Percentiles rank a stretch among this genome's conserved stretches.
These are phyloP conservation scores for Phaffomyces antillensis DNA, from an alignment of 805 yeast genomes.

Conservation along the genomic window DNA sequence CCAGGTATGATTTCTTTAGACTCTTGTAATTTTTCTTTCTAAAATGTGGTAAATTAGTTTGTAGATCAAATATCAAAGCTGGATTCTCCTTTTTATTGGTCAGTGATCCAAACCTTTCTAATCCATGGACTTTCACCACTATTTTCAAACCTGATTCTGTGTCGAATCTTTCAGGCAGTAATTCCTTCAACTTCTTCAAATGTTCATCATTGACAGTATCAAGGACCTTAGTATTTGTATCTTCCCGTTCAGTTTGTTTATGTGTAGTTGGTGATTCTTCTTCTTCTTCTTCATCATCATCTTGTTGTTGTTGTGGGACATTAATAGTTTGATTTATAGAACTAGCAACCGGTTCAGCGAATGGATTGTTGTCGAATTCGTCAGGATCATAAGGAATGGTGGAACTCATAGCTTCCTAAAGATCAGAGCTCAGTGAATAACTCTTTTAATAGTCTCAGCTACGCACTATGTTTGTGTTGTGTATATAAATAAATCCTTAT, in stretches of 20 bases:
- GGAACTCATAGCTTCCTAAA: conserved; percentile 28
- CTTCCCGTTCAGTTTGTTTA: neutral
- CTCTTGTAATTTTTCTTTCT: conserved; percentile 65
- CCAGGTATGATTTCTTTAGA: conserved; percentile 74
- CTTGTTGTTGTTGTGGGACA: conserved; percentile 7
- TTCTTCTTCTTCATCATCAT: too few relatives aligned
- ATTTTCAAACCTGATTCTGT: conserved; percentile 33
- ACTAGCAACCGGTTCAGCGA: conserved; percentile 38
- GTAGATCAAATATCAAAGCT: conserved; percentile 62
- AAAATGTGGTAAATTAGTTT: conserved; percentile 66
- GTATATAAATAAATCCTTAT: too few relatives aligned
- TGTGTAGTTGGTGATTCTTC: neutral
- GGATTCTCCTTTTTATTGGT: conserved; percentile 68
- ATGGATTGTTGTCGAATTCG: conserved; percentile 55
- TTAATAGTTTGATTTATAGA: neutral
- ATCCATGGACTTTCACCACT: conserved; percentile 49
- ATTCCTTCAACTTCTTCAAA: conserved; percentile 1
- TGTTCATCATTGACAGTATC: conserved; percentile 3
- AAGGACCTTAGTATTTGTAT: neutral
- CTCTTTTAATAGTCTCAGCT: too few relatives aligned
- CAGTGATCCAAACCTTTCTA: conserved; percentile 56
- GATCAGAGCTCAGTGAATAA: too few relatives aligned
- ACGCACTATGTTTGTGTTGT: too few relatives aligned
- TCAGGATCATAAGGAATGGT: conserved; percentile 44
- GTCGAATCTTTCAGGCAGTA: conserved; percentile 22